These are phyloP conservation scores for Globisporangium spiculum DNA, from an alignment of 352 stramenopile species.

Conservation along the genomic window DNA sequence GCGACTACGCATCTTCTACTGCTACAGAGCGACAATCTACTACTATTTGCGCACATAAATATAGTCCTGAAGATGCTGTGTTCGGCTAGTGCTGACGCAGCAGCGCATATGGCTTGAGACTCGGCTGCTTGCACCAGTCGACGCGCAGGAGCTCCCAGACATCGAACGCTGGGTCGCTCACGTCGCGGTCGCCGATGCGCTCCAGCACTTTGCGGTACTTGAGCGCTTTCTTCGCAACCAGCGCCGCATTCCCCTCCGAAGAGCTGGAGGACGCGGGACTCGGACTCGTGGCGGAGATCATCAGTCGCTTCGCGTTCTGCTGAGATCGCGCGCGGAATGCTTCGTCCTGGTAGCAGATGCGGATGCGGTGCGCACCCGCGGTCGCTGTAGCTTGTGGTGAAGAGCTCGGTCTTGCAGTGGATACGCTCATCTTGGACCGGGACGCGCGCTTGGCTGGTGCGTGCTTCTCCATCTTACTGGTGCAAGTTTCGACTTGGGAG, in stretches of 20 bases:
- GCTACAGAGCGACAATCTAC: too few species aligned
- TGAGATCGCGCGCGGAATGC: constrained; percentile 31
- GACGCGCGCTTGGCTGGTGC: too few species aligned
- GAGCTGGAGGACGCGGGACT: not conserved
- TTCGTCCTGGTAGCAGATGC: constrained; percentile 42
- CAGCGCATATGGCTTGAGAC: not conserved
- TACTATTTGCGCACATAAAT: too few species aligned
- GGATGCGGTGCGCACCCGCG: constrained; percentile 14
- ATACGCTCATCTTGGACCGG: not conserved
- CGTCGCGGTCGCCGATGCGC: constrained; percentile 5
- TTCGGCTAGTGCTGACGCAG: not conserved
- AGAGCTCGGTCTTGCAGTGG: not conserved
- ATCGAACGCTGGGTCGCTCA: constrained; percentile 11
- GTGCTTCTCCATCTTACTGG: too few species aligned
- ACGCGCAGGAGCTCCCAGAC: constrained; percentile 8
- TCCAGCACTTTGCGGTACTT: constrained; percentile 19
- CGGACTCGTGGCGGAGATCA: constrained; percentile 25
- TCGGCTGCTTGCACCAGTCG: constrained; percentile 12
- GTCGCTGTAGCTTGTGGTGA: not conserved
- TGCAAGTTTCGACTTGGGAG: too few species aligned
- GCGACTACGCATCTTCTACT: too few species aligned
- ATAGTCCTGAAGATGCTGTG: too few species aligned
- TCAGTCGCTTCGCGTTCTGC: constrained; percentile 30
- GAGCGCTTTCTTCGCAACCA: constrained; percentile 10
- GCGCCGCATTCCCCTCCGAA: not conserved